Base-by-base conservation (phyloP, 2,329 filamentous ascomycete species). In the Calonectria pteridis region DNA sequence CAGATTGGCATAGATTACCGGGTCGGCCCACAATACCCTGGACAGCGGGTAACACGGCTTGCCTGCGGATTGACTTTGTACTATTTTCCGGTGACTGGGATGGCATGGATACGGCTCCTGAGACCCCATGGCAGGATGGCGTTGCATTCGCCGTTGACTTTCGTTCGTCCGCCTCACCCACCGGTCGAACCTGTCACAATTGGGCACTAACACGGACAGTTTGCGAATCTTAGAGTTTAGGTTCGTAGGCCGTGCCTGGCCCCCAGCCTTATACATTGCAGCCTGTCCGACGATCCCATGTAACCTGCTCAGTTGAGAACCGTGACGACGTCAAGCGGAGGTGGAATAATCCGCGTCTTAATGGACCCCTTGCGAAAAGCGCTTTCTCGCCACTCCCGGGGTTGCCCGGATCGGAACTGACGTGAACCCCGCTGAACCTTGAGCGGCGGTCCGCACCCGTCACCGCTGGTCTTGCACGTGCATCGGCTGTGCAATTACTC, bases 1-100 rank as follows among this genome's bases (percentile, higher is more conserved):
- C 9, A 40, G 55, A 59, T 59, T 59, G 55, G 55, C 55, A 59
- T 40, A 28, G 55, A 59, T 59, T 23, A 59, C 55, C 55, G 29
- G 55, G 55, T 40, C 20, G 55, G 55, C 55, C 55, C 55, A 59
- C 55, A 18, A 18, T 28, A 28, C 33, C 55, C 55, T 37, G 33
- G 55, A 14, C 55, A 23, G 31, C 55, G 55, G 55, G 55, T 59
- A 59, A 59, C n/a, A 59, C 55, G 55, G 55, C 55, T 20, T 59
- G 33, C n/a, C 5, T 16, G 20, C 3, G 33, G 26, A 59, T 59
- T 59, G 55, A 59, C 55, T 59, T 40, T 59, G 33, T 37, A 37
- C 55, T 59, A 59, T 59, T 59, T 59, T 59, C 55, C 55, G 55
- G 55, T 59, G 55, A 23, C 23, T 35, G 33, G 55, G 55, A 40